Evolutionary conservation across 345 rosid species (phyloP), one percentile per base, ranked within the genome.

Genomic region (Erucastrum elatum): DNA sequence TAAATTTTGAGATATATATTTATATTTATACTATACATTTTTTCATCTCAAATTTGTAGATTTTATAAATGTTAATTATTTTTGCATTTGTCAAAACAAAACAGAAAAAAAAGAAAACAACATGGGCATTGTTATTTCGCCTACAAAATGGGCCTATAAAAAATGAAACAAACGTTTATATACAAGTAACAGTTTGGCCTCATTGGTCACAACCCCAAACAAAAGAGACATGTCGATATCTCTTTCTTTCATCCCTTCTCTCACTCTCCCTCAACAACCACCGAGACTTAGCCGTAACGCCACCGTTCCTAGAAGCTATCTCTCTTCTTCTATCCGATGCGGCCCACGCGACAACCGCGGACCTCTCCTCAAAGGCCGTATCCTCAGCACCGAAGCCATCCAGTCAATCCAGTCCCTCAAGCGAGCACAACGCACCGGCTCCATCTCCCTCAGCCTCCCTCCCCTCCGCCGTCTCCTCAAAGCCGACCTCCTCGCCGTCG

Each of bases 351-450:
- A 80, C 83, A 87, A 88, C 74, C 97, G 94, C 5, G 97, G 97
- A 34, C 97, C 97, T 37, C 92, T 92, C 66, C 84, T 92, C 31
- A 92, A 88, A 85, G 98, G 97, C 68, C 86, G 97, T 15, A 85
- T 85, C 84, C 76, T 92, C 26, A 91, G 97, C 89, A 82, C 83
- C 1, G 98, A 94, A 85, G 97, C 98, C 53, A 94, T 94, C 84
- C 97, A 90, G 26, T 91, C 98, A 81, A 82, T 92, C 70, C 98
- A 94, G 69, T 79, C 92, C 77, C 89, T 90, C 15, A 94, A 91
- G 67, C 91, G 98, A 21, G 88, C 96, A 13, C 67, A 79, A 51
- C 81, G 80, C 30, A 60, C 84, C 8, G 81, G 84, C 56, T 61
- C 88, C 3, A 15, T 68, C 55, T 21, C 61, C 71, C 68, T 68